Evolutionary conservation across 805 yeast species (phyloP), one percentile per base, ranked within the genome.

Genomic region (Saturnispora zaruensis): DNA sequence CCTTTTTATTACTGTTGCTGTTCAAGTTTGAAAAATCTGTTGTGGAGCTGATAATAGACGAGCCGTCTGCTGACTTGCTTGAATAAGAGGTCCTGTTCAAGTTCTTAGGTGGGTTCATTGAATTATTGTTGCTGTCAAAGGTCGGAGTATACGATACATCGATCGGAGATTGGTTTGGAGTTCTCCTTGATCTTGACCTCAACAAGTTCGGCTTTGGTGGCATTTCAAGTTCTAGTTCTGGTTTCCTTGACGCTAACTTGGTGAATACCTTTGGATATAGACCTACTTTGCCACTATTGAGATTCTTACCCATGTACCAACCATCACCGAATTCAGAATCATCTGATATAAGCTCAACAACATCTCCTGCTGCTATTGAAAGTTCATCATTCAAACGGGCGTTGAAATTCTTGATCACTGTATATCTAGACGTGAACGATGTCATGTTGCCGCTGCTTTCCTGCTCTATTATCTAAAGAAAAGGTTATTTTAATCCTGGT

Each of bases 311-410:
- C 76, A 87, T 84, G 62, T 84, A 93, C 99, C 99, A 93, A 16
- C 98, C 97, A 66, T 93, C 98, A 59, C 87, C 85, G 66, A 85
- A 93, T 61, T 87, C 96, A 54, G 83, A 78, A 67, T 93, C 99
- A 66, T 89, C 96, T 41, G 95, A 87, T 21, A 93, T 78, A 6
- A 93, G 87, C 64, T 88, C 95, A 51, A 93, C 75, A 53, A 79
- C 81, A 63, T 93, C 97, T 25, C 97, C 98, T 9, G 83, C 77
- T 44, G 73, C 75, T 57, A 93, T 73, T 44, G 82, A 79, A 37
- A 93, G 72, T 66, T 93, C 99, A 67, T 93, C 99, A 24, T 87
- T 96, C 54, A 90, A 72, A 46, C 98, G 76, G 43, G 95, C 88
- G 44, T 75, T 74, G 67, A 93, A 93, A 65, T 85, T 95, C 66